Evolutionary conservation across 495 filamentous ascomycete genomes (phyloP), one percentile per base, ranked within the genome.

Genomic region (Podospora tetraspora): DNA sequence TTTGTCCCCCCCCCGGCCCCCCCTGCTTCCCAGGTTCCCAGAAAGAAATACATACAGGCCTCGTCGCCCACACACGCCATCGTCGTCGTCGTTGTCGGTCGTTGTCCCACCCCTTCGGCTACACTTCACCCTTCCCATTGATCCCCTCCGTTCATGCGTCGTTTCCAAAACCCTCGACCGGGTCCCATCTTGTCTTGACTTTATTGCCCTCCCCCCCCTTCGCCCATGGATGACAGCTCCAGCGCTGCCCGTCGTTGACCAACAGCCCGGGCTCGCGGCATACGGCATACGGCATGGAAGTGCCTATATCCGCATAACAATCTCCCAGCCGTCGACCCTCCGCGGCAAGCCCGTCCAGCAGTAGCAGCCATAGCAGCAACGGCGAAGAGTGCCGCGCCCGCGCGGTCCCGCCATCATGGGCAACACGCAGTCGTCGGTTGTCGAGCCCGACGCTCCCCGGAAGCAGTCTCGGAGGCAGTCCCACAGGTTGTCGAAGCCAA

Each of bases 401-500:
- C 25, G 63, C 43, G 27, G 63, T 56, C 57, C 63, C 13, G 56
- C 63, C 69, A 72, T 57, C 69, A 84, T 84, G 82, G 82, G 82
- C 62, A 84, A 84, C 69, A 72, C 78, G 25, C 76, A 80, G 66
- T 84, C 82, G 57, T 32, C 65, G 12, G 23, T 56, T 61, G 58
- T 37, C 22, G 65, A 60, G 66, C 64, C 72, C 56, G 81, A 83
- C 74, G 74, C 76, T 63, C 71, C 74, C 57, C 72, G 74, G 76
- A 79, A 70, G 69, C 66, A 75, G 65, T 72, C 74, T 56, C 72
- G 74, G 76, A 79, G 72, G 69, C 66, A 75, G 65, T 72, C 78
- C 68, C 81, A 83, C 66, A 83, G 76, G 73, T 73, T 84, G 62
- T 84, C 81, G 43, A 84, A 84, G 72, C 81, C 82, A 59, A 82